phyloP scores from a whole-genome alignment of 1,139 yeast genomes.

The Cylindricascospora bacillispora region DNA sequence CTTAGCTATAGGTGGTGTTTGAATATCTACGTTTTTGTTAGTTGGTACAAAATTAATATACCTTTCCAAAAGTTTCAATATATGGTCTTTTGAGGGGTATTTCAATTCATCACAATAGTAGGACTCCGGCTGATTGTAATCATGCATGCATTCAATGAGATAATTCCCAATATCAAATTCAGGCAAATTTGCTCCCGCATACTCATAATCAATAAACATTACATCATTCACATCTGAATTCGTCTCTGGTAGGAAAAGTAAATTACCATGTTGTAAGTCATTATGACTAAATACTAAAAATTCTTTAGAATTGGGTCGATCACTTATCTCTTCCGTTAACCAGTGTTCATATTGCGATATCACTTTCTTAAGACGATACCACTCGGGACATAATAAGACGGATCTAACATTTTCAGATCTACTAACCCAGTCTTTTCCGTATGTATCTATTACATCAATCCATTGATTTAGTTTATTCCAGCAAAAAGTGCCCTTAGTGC shows the following conservation, averaged over 20 bases:
- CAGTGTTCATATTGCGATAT: conserved; percentile 45
- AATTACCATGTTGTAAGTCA: conserved; percentile 91
- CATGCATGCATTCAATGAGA: conserved; percentile 88
- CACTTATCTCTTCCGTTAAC: conserved; percentile 46
- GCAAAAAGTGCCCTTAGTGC: conserved; percentile 43
- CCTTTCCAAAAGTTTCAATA: conserved; percentile 53
- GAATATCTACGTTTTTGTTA: conserved; percentile 22
- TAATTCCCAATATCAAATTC: conserved; percentile 87
- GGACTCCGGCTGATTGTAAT: conserved; percentile 52
- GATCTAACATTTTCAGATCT: conserved; percentile 26
- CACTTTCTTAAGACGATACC: conserved; percentile 35
- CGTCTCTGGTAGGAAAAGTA: conserved; percentile 37
- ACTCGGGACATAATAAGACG: conserved; percentile 37
- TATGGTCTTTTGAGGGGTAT: conserved; percentile 57
- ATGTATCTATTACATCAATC: conserved; percentile 42
- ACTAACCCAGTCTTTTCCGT: conserved; percentile 20
- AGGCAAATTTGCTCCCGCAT: conserved; percentile 79
- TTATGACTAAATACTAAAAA: conserved; percentile 73
- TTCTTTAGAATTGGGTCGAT: conserved; percentile 29
- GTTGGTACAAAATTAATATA: conserved; percentile 34
- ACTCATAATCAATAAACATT: conserved; percentile 92
- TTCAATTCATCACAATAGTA: conserved; percentile 41
- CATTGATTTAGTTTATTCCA: conserved; percentile 67
- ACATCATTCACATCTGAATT: conserved; percentile 44
- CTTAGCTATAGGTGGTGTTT: conserved; percentile 36